phyloP scores from a whole-genome alignment of 2,329 filamentous ascomycete species.

The Ophiostoma piceae region DNA sequence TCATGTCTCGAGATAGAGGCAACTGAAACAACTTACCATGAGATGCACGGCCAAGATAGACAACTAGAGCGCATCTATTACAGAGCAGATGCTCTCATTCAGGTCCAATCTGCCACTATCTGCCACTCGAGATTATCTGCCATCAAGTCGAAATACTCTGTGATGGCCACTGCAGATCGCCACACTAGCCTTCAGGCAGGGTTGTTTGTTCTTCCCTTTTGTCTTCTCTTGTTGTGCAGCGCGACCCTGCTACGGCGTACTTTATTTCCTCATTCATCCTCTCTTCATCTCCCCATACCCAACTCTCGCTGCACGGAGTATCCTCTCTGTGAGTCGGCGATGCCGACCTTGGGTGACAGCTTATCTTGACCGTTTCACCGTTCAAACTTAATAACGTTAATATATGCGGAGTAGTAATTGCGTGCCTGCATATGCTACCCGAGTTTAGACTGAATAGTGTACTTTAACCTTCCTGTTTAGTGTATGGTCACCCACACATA shows the following conservation, averaged over 20 bases:
- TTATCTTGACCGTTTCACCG: conserved; percentile 9
- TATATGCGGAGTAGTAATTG: not conserved
- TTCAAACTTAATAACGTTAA: not conserved
- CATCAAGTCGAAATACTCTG: not conserved
- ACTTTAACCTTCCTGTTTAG: conserved; percentile 5
- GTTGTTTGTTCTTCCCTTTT: conserved; percentile 3
- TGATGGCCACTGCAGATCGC: conserved; percentile 2
- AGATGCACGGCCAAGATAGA: not conserved
- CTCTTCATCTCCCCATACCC: not conserved
- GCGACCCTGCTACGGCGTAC: not conserved
- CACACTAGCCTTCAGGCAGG: not conserved
- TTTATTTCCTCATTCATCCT: conserved; percentile 8
- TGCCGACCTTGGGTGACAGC: not conserved
- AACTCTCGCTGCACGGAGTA: not conserved
- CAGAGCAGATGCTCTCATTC: not conserved
- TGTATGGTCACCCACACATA: not conserved
- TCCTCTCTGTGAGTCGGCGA: not conserved
- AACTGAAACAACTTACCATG: not conserved
- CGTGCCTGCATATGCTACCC: conserved; percentile 2
- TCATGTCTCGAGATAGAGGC: not conserved
- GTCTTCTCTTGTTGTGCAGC: not conserved
- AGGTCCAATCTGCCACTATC: not conserved
- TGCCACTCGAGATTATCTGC: not conserved
- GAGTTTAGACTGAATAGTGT: not conserved
- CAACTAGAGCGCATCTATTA: not conserved